Evolutionary conservation across 169 alveolate genomes (phyloP).

Genomic region (Plasmodium gaboni): DNA sequence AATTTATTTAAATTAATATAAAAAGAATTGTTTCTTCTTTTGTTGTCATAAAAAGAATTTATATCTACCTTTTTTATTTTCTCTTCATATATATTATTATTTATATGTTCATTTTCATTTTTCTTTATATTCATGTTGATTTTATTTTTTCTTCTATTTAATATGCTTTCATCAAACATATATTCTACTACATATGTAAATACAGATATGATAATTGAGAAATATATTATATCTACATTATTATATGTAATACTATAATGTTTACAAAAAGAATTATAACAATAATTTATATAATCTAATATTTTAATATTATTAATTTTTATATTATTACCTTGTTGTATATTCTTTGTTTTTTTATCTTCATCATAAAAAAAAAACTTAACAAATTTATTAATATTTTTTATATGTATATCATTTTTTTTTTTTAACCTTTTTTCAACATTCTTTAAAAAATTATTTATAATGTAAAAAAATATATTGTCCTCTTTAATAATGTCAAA

Average conservation of each 20-base stretch:
- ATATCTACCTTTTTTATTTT: too few species aligned
- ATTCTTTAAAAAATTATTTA: conserved; percentile 39
- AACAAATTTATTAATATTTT: conserved; percentile 1
- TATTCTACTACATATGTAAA: conserved; percentile 26
- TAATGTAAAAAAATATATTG: conserved; percentile 33
- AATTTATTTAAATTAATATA: conserved; percentile 29
- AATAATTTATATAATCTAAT: conserved; percentile 47
- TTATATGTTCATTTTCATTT: too few species aligned
- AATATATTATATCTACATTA: conserved; percentile 24
- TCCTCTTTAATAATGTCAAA: conserved; percentile 21
- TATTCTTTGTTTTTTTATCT: too few species aligned
- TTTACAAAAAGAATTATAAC: conserved; percentile 24
- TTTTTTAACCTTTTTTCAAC: not conserved
- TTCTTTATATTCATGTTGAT: not conserved
- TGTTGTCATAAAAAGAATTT: not conserved
- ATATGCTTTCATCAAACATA: conserved; percentile 24
- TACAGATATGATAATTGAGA: conserved; percentile 47
- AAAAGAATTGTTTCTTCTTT: not conserved
- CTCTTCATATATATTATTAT: too few species aligned
- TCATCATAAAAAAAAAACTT: conserved; percentile 40
- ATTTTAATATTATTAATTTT: conserved; percentile 41
- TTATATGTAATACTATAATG: too few species aligned
- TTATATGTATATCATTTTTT: not conserved
- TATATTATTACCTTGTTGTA: not conserved
- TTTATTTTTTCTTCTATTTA: conserved; percentile 4